Base-by-base conservation (phyloP, 192 early-diverging fungal species). In the Dissophora globulifera region DNA sequence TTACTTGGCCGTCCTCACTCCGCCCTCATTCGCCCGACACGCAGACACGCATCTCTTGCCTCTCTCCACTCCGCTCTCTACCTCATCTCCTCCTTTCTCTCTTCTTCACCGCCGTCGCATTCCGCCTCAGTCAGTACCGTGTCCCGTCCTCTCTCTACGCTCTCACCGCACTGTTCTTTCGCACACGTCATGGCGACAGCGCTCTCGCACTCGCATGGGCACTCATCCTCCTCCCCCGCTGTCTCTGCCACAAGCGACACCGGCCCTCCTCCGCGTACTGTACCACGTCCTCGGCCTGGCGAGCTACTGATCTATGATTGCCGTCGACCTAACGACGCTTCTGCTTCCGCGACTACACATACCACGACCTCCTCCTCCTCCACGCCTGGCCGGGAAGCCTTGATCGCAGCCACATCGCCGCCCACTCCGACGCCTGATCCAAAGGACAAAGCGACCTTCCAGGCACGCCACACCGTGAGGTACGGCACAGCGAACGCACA, bases 281-380 rank as follows among this genome's bases (percentile, higher is more conserved):
- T 78, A 5, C 64, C 69, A 2, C 26, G 54, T 27, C 80, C 80
- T 45, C 43, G 65, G 19, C 84, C 84, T 27, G 84, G 84, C 1
- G 82, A 81, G 31, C 42, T 85, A 16, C 38, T 85, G 51, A 79
- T 69, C 54, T 81, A 83, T 33, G 84, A 85, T 60, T 85, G 67
- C 31, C 51, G 84, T 3, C 62, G 60, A 47, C 38, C 38, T 23
- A n/a, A n/a, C n/a, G n/a, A n/a, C n/a, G n/a, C n/a, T n/a, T n/a
- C n/a, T n/a, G n/a, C n/a, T n/a, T n/a, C n/a, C n/a, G n/a, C n/a
- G n/a, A n/a, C n/a, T n/a, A n/a, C n/a, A n/a, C n/a, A n/a, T n/a
- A n/a, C n/a, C n/a, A n/a, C n/a, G n/a, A n/a, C 61, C 5, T 3
- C 27, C 9, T 49, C 49, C 55, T 32, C 38, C 11, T 43, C 58